These are phyloP conservation scores for Ustilago sp. DNA, from an alignment of 1,284 basidiomycete species.

Conservation along the genomic window DNA sequence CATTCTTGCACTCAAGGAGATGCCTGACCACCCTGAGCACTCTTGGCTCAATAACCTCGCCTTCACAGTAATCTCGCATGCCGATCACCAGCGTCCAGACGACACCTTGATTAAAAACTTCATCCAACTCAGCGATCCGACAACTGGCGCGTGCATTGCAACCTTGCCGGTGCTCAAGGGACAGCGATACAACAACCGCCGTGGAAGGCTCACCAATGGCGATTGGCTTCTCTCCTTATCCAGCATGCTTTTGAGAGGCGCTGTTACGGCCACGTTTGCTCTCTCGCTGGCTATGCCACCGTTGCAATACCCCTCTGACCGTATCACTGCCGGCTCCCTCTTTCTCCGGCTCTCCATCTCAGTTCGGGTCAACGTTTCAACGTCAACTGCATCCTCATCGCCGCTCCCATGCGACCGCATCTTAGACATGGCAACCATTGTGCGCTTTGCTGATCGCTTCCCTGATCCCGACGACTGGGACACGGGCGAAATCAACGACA, in stretches of 20 bases:
- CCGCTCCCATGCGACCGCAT: constrained; percentile 12
- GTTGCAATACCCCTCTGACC: constrained; percentile 12
- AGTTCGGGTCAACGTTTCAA: constrained; percentile 14
- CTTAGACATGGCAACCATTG: constrained; percentile 36
- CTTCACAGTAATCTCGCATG: neutral
- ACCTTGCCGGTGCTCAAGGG: constrained; percentile 24
- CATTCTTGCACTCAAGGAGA: constrained; percentile 25
- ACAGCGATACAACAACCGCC: neutral
- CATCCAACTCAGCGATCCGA: constrained; percentile 9
- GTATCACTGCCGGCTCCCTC: constrained; percentile 30
- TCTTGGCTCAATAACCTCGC: constrained; percentile 9
- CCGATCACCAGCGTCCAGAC: neutral
- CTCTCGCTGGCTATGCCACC: constrained; percentile 19
- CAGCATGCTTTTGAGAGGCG: constrained; percentile 1
- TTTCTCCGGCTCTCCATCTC: constrained; percentile 32
- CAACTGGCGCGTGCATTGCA: constrained; percentile 6
- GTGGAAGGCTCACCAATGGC: constrained; percentile 34
- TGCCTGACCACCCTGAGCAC: neutral
- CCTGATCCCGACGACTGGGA: constrained; percentile 1
- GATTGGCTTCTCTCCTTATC: constrained; percentile 32
- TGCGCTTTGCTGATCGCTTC: constrained; percentile 32
- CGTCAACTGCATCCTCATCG: neutral
- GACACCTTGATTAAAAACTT: constrained; percentile 23
- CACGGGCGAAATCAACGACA: constrained; percentile 29
- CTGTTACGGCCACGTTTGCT: neutral